Conservation (phyloP, 805 yeast genomes). For the Tetrapisispora phaffii region DNA sequence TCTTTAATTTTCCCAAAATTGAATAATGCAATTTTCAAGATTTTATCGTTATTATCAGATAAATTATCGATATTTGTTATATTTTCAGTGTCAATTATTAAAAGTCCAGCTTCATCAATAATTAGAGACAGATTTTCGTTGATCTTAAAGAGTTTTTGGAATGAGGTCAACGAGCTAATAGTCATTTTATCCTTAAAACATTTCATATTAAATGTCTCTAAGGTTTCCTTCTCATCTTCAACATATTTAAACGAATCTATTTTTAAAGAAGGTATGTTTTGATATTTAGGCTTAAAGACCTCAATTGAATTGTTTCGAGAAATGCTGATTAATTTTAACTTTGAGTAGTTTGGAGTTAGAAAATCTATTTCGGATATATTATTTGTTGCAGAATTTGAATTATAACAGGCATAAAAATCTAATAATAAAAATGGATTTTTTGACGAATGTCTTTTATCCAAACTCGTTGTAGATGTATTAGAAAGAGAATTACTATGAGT, state of each 20-base stretch:
- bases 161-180: constrained; percentile 7
- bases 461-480: background rate
- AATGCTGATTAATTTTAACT: background rate
- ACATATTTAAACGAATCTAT: constrained; percentile 10
- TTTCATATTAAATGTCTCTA: background rate
- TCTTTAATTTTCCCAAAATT: constrained; percentile 21
- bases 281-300: constrained; percentile 18
- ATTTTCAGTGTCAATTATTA: constrained; percentile 14
- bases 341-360: background rate
- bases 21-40: constrained; percentile 13
- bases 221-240: background rate
- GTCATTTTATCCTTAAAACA: constrained; percentile 1
- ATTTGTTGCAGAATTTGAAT: background rate
- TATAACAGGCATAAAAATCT: background rate
- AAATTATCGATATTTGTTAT: constrained; percentile 7
- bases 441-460: background rate
- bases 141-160: constrained; percentile 20
- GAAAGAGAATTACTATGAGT: no score
- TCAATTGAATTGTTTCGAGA: background rate
- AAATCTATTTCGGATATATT: background rate
- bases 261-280: constrained; percentile 13
- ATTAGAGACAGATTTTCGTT: constrained; percentile 15
- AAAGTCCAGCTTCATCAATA: constrained; percentile 17
- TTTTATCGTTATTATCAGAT: constrained; percentile 3
- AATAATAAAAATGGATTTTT: background rate